These are phyloP conservation scores for Daedalea quercina DNA, from an alignment of 768 basidiomycete species.

Conservation along the genomic window DNA sequence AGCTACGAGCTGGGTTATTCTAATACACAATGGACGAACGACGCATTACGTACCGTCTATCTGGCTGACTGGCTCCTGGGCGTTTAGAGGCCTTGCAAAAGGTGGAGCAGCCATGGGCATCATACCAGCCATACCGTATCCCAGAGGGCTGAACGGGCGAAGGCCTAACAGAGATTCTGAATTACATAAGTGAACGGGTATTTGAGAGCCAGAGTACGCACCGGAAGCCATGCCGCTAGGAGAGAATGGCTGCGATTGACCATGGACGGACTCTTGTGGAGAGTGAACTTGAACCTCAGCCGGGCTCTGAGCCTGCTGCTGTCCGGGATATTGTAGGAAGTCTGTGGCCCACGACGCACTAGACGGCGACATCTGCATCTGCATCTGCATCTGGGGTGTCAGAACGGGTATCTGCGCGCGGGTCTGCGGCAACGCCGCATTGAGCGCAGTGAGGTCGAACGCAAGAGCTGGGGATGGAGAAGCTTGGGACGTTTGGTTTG, in stretches of 20 bases:
- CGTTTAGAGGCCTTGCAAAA: neutral
- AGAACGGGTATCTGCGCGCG: slow-evolving; percentile 10
- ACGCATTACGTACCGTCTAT: neutral
- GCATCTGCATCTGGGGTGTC: neutral
- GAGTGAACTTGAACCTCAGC: neutral
- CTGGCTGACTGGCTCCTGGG: neutral
- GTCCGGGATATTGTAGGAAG: slow-evolving; percentile 37
- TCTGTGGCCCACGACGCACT: slow-evolving; percentile 56
- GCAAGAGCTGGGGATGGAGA: slow-evolving; percentile 29
- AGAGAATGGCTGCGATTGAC: neutral
- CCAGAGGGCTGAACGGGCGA: neutral
- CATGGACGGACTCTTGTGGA: neutral
- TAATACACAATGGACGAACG: neutral
- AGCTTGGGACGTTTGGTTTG: slow-evolving; percentile 18
- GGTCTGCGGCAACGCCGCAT: slow-evolving; percentile 37
- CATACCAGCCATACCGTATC: neutral
- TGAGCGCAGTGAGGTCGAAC: slow-evolving; percentile 58
- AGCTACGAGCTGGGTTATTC: slow-evolving; percentile 5
- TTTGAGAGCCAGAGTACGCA: neutral
- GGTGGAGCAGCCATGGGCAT: neutral
- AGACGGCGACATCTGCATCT: slow-evolving; percentile 12
- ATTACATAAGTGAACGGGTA: neutral
- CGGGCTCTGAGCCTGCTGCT: neutral
- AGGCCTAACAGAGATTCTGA: neutral
- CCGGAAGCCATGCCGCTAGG: neutral